Evolutionary conservation across 139 green algal genomes (phyloP), one percentile per base, ranked within the genome.

Genomic region (Picochlorum sp.): DNA sequence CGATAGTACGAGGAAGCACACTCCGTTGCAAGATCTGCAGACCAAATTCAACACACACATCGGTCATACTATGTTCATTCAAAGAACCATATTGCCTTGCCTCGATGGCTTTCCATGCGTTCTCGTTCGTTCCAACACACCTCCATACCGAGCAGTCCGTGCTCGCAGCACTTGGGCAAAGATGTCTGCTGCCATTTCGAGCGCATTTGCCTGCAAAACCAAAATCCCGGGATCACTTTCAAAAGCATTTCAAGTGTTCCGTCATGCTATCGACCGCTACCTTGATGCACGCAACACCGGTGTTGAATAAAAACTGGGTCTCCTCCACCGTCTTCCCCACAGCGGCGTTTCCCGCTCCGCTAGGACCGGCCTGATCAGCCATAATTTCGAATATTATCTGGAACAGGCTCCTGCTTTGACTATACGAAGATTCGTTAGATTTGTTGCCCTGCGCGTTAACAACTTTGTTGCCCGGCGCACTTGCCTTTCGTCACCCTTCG

Each of bases 1-100:
- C 80, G 71, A 57, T 79, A 81, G 63, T 90, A 90, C 24, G 80
- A 65, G 14, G n/a, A 49, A 14, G 80, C 83, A 50, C 80, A 88
- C 57, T 85, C 70, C 1, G 68, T 38, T 3, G 65, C 75, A 38
- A 83, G 32, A 24, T 90, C 34, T 41, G 34, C 34, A 73, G 77
- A 54, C 5, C 23, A 26, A 58, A 26, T 26, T 26, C 55, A 61
- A 11, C 4, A 7, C 6, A 16, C 7, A 49, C 26, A 18, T 23
- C 28, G 28, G 28, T 30, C 44, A 18, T 30, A n/a, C 32, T 14
- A 13, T 18, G 28, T 32, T 8, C 34, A 41, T 13, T 13, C 34
- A 41, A 14, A 41, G 34, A 41, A 1, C 34, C 34, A 41, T 14
- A 41, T 9, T 41, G 37, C n/a, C 20, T 21, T 18, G 60, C 37